Evolutionary conservation across 2,329 filamentous ascomycete genomes (phyloP).

Genomic region (Metarhizium guizhouense): DNA sequence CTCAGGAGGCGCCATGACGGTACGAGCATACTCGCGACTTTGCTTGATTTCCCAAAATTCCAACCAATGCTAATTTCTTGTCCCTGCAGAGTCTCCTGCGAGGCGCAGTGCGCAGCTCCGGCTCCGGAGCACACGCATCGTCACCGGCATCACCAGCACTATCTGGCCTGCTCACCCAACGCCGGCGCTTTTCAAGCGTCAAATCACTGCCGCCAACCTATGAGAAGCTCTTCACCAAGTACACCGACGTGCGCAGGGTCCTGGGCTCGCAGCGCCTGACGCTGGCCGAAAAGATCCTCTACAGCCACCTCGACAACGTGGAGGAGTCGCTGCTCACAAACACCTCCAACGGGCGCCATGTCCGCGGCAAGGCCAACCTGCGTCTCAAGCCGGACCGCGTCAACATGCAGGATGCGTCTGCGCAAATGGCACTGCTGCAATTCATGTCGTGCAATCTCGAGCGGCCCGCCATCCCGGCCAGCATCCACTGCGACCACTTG

Average conservation of each 20-base stretch:
- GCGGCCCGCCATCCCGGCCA: conserved; percentile 85
- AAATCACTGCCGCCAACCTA: conserved; percentile 60
- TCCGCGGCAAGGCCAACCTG: conserved; percentile 83
- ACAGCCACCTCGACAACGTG: conserved; percentile 83
- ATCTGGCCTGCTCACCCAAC: conserved; percentile 9
- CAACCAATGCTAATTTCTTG: not conserved
- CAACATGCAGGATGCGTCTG: conserved; percentile 98
- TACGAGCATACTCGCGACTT: conserved; percentile 16
- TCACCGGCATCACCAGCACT: conserved; percentile 4
- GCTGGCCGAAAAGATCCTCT: conserved; percentile 95
- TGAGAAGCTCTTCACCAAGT: conserved; percentile 67
- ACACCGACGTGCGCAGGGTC: conserved; percentile 65
- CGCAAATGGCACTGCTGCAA: conserved; percentile 95
- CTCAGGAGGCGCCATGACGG: conserved; percentile 38
- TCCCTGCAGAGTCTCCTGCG: conserved; percentile 27
- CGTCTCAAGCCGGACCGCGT: conserved; percentile 96
- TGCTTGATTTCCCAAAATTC: no score
- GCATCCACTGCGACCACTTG: conserved; percentile 98
- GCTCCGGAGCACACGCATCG: conserved; percentile 10
- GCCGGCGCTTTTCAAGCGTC: conserved; percentile 29
- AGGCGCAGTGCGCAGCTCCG: conserved; percentile 19
- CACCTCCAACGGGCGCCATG: conserved; percentile 74
- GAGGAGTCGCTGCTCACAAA: conserved; percentile 79
- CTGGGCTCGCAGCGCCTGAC: conserved; percentile 64
- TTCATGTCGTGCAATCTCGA: conserved; percentile 96